Evolutionary conservation across 352 stramenopile genomes (phyloP), one percentile per base, ranked within the genome.

Genomic region (Elongisporangium undulatum): DNA sequence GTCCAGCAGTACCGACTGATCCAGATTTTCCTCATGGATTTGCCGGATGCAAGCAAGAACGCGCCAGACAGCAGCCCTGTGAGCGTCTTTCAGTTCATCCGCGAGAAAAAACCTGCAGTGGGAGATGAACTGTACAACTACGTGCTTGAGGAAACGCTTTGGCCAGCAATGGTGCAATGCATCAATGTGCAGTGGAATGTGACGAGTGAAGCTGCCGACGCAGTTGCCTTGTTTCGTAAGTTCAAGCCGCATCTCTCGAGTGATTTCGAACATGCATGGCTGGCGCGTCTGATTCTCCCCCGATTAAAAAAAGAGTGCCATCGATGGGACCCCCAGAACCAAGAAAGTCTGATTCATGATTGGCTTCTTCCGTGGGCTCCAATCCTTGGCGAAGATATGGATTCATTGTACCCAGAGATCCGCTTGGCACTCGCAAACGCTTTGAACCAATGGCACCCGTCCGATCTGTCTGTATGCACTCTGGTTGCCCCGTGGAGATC

Each of bases 381-480:
- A 13, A 65, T 79, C 21, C 24, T 95, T 12, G 76, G 67, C 4
- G 56, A 60, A n/a, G 66, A 64, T 17, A 70, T 93, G 55, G 61
- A 76, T 9, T 66, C 70, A 2, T 61, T 96, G 7, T 92, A 85
- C 58, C 75, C 82, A 26, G 79, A 91, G 19, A 86, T 94, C 55
- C 85, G 82, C 5, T 64, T 93, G 17, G 62, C 72, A 0, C 66
- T 96, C 17, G 75, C 69, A 20, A 82, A 64, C 22, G 79, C 77
- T 3, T 73, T 95, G n/a, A 79, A 77, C 21, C 68, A 89, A 48
- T 96, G 87, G 87, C 82, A 95, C 64, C 87, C 87, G 10, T 89
- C 79, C 8, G 85, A 96, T 56, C 24, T 77, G 23, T 91, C 82
- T 0, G 63, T 92, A 7, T 60, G 91, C 56, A 50, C 69, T 16